These are phyloP conservation scores for Mikania micrantha DNA, from an alignment of 129 eudicot species.

Conservation along the genomic window DNA sequence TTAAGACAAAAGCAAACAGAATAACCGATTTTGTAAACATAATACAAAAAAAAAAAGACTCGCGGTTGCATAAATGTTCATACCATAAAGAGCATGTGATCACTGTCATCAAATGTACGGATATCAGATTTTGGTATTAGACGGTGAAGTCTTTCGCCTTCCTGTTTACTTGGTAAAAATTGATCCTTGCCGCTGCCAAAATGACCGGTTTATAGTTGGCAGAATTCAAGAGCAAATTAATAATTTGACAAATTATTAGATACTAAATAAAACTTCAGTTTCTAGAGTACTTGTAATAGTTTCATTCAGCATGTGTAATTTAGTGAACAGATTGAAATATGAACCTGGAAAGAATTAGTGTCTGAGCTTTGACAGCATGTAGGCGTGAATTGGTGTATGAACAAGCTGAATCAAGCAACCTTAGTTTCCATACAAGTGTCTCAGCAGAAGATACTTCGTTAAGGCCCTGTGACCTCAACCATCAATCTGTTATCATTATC, in stretches of 20 bases:
- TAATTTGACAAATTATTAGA: not conserved
- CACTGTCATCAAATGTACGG: slow-evolving; percentile 30
- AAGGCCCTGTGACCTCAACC: slow-evolving; percentile 44
- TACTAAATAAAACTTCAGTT: not conserved
- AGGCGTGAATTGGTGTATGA: slow-evolving; percentile 77
- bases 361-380: slow-evolving; percentile 71
- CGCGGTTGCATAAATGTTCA: not conserved
- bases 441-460: slow-evolving; percentile 38
- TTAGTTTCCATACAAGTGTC: slow-evolving; percentile 70
- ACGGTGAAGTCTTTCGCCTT: slow-evolving; percentile 28
- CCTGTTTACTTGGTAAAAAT: slow-evolving; percentile 46
- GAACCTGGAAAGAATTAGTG: slow-evolving; percentile 71
- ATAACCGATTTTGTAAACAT: not conserved
- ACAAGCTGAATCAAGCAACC: slow-evolving; percentile 55
- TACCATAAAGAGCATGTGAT: slow-evolving; percentile 34
- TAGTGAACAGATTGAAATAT: not conserved
- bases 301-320: not conserved
- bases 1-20: not conserved
- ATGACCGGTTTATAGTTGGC: not conserved
- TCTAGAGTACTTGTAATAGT: not conserved
- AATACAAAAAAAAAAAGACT: not conserved
- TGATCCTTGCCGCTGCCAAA: slow-evolving; percentile 58
- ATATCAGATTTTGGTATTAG: slow-evolving; percentile 31
- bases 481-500: slow-evolving; percentile 20
- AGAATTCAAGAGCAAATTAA: not conserved